A percentile compares a stretch with the other conserved stretches of the same genome.
These are phyloP conservation scores for Phytopythium chamaehyphon DNA, from an alignment of 352 stramenopile genomes.

Conservation along the genomic window DNA sequence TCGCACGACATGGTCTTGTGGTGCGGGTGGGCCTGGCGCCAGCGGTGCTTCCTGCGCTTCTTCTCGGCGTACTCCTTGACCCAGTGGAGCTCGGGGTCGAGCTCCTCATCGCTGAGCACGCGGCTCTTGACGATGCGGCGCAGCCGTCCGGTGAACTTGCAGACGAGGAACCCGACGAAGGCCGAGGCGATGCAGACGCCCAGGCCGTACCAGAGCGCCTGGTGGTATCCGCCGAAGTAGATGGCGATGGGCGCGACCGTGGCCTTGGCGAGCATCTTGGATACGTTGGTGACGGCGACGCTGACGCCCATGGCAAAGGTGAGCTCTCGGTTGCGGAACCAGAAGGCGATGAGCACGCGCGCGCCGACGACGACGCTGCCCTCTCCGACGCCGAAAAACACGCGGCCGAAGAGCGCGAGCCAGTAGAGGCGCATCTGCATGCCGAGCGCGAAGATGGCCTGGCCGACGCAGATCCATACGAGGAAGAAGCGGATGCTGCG, in stretches of 20 bases:
- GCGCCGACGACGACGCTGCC: slow-evolving; percentile 77
- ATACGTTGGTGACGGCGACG: slow-evolving; percentile 88
- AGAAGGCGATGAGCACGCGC: slow-evolving; percentile 80
- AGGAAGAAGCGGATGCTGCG: slow-evolving; percentile 78
- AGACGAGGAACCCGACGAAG: slow-evolving; percentile 49
- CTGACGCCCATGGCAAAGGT: slow-evolving; percentile 87
- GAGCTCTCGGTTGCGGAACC: slow-evolving; percentile 79
- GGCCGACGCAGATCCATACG: slow-evolving; percentile 74
- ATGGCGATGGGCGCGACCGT: slow-evolving; percentile 83
- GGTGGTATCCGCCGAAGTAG: slow-evolving; percentile 82
- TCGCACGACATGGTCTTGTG: slow-evolving; percentile 51
- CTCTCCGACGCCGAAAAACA: slow-evolving; percentile 82
- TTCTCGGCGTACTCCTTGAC: slow-evolving; percentile 66
- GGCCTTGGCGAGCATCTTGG: slow-evolving; percentile 90
- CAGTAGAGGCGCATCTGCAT: slow-evolving; percentile 74
- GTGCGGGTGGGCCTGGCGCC: slow-evolving; percentile 24
- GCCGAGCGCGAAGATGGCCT: slow-evolving; percentile 72
- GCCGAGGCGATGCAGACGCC: slow-evolving; percentile 53
- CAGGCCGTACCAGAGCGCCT: slow-evolving; percentile 81
- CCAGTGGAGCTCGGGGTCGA: slow-evolving; percentile 60
- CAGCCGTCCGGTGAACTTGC: slow-evolving; percentile 53
- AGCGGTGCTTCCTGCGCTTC: slow-evolving; percentile 52
- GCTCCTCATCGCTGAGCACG: slow-evolving; percentile 43
- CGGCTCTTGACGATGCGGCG: slow-evolving; percentile 62
- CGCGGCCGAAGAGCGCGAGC: slow-evolving; percentile 72